Evolutionary conservation across 2,329 filamentous ascomycete genomes (phyloP).

Genomic region (Onygenales sp.): DNA sequence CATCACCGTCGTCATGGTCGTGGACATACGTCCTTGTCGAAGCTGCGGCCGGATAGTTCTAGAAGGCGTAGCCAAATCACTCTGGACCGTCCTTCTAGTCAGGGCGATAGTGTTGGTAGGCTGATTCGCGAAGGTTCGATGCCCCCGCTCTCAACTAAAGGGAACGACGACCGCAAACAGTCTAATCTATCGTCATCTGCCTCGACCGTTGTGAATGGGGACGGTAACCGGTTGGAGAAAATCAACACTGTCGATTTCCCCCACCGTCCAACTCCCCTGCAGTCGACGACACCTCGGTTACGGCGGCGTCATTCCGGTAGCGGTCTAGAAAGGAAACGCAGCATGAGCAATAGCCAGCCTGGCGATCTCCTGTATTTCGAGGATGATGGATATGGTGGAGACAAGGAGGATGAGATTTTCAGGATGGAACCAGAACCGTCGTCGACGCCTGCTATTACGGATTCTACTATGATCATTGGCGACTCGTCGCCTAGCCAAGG

Average conservation of each 20-base stretch:
- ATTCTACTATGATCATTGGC: background rate
- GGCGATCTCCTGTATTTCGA: conserved; percentile 86
- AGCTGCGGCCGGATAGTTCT: conserved; percentile 25
- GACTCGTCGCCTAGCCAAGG: background rate
- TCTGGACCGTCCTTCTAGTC: conserved; percentile 20
- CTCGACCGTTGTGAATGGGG: conserved; percentile 27
- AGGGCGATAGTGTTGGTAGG: conserved; percentile 12
- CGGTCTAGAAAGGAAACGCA: conserved; percentile 65
- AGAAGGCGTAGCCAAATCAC: conserved; percentile 26
- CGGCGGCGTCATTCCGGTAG: conserved; percentile 77
- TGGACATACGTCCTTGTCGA: conserved; percentile 56
- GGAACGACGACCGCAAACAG: conserved; percentile 16
- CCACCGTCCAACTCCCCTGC: background rate
- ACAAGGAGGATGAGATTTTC: conserved; percentile 63
- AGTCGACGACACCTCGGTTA: conserved; percentile 17
- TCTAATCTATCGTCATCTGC: conserved; percentile 27
- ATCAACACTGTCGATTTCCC: conserved; percentile 31
- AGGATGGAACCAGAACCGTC: conserved; percentile 51
- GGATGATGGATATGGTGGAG: conserved; percentile 75
- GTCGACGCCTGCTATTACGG: background rate
- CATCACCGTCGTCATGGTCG: conserved; percentile 62
- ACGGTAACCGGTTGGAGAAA: conserved; percentile 24
- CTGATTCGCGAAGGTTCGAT: conserved; percentile 11
- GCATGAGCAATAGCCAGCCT: conserved; percentile 57
- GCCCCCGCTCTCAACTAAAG: conserved; percentile 11